phyloP scores from a whole-genome alignment of 1,139 yeast species.

The Yarrowia galli region DNA sequence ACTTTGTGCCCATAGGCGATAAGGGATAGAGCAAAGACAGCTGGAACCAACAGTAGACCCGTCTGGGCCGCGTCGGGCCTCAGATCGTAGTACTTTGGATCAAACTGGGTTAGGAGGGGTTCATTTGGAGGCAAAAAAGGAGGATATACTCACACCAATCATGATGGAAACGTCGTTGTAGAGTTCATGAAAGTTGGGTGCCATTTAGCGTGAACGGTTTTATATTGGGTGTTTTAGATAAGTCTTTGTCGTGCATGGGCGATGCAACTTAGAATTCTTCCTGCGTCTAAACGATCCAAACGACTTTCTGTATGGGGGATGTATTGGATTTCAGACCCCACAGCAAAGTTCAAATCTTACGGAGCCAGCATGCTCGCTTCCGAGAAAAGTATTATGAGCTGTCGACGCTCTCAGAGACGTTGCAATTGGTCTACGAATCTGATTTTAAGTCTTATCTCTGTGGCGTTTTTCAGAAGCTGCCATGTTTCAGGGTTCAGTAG shows the following conservation, averaged over 20 bases:
- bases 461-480: neutral
- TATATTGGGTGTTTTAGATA: slow-evolving; percentile 13
- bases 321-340: neutral
- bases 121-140: neutral
- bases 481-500: neutral
- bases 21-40: slow-evolving; percentile 1
- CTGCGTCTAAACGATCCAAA: slow-evolving; percentile 5
- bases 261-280: neutral
- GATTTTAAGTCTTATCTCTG: neutral
- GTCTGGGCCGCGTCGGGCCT: slow-evolving; percentile 31
- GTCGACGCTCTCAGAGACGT: neutral
- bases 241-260: neutral
- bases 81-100: slow-evolving; percentile 32
- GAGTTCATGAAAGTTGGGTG: neutral
- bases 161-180: slow-evolving; percentile 5
- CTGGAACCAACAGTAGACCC: slow-evolving; percentile 24
- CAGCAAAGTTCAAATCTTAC: slow-evolving; percentile 5
- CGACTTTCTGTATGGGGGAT: neutral
- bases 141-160: slow-evolving; percentile 17
- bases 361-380: neutral
- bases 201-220: slow-evolving; percentile 18
- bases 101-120: slow-evolving; percentile 27
- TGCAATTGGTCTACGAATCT: neutral
- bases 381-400: neutral
- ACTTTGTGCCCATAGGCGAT: slow-evolving; percentile 16